Percentiles rank a stretch among this genome's conserved stretches.
phyloP scores from a whole-genome alignment of 257 asterid genomes.

The Cruciata laevipes region DNA sequence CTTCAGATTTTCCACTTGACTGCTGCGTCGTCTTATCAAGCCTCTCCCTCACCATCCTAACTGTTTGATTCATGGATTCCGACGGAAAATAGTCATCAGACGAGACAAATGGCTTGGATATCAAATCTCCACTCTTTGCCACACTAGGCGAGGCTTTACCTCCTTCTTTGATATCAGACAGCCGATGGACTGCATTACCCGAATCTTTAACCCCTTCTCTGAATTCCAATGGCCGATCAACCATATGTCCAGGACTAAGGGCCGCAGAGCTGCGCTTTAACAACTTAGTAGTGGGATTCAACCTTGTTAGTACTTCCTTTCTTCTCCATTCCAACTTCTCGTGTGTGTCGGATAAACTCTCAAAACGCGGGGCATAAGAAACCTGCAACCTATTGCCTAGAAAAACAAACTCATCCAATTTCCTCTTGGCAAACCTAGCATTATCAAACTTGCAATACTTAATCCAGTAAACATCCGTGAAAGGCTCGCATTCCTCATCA shows the following conservation, averaged over 20 bases:
- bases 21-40: conserved; percentile 60
- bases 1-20: conserved; percentile 39
- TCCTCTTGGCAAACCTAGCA: conserved; percentile 92
- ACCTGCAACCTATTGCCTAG: conserved; percentile 64
- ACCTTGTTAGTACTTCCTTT: conserved; percentile 64
- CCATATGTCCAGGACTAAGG: conserved; percentile 9
- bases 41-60: conserved; percentile 67
- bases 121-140: neutral
- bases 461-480: conserved; percentile 83
- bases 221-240: conserved; percentile 20
- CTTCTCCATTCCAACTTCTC: conserved; percentile 83
- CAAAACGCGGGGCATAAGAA: conserved; percentile 67
- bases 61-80: conserved; percentile 79
- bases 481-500: conserved; percentile 75
- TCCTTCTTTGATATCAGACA: conserved; percentile 17
- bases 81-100: conserved; percentile 72
- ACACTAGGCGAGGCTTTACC: neutral
- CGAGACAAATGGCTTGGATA: conserved; percentile 23
- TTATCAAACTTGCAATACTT: conserved; percentile 60
- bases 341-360: conserved; percentile 55
- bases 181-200: neutral
- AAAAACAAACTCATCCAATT: conserved; percentile 65
- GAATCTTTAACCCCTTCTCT: conserved; percentile 16
- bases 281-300: conserved; percentile 44
- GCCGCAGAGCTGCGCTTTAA: conserved; percentile 33